phyloP scores from a whole-genome alignment of 1,139 yeast genomes.

The Kurtzmaniella quercitrusa region DNA sequence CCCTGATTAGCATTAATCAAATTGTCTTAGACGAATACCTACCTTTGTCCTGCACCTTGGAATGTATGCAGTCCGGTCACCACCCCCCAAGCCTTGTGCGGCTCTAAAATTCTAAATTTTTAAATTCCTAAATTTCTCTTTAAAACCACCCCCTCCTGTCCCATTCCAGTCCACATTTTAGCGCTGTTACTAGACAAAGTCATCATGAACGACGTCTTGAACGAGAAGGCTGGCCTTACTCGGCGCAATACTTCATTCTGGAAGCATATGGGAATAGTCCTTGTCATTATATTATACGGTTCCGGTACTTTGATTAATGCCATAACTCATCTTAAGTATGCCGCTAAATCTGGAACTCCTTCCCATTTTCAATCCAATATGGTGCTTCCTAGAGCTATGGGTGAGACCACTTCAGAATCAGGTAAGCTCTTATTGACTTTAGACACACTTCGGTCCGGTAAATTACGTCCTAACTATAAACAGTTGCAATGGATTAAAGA shows the following conservation, averaged over 20 bases:
- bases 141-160: neutral
- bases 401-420: slow-evolving; percentile 5
- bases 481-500: slow-evolving; percentile 67
- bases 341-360: slow-evolving; percentile 1
- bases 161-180: no score
- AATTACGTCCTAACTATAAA: slow-evolving; percentile 46
- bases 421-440: slow-evolving; percentile 30
- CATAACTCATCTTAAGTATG: slow-evolving; percentile 18
- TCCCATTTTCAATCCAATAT: neutral
- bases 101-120: no score
- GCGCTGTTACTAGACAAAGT: no score
- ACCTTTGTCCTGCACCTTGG: no score
- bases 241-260: neutral
- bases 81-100: no score
- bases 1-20: no score
- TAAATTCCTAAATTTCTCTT: neutral
- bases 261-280: neutral
- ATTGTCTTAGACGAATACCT: no score
- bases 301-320: slow-evolving; percentile 28
- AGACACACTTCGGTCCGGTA: slow-evolving; percentile 40
- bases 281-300: slow-evolving; percentile 38
- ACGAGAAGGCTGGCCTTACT: slow-evolving; percentile 3
- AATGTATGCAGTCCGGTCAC: no score
- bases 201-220: neutral
- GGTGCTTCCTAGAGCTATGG: neutral